Evolutionary conservation across 2,329 filamentous ascomycete species (phyloP), one percentile per base, ranked within the genome.

Genomic region (Fusarium newnesense): DNA sequence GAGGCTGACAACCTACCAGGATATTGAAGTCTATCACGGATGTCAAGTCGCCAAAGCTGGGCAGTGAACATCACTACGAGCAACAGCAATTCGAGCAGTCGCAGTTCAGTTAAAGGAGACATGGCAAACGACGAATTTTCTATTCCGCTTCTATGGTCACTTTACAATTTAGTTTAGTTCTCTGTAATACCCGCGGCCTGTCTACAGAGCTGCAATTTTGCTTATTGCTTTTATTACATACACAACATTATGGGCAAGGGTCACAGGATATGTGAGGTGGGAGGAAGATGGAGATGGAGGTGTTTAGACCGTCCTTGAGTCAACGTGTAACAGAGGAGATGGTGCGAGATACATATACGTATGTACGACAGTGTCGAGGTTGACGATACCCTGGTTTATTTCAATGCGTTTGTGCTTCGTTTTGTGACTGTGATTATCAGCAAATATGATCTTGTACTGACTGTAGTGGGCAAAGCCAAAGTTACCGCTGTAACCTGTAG

Each of bases 171-270:
- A 73, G 66, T 73, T 69, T 73, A 73, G 66, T 73, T 69, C 74
- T 77, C 60, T 75, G 70, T 77, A 77, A 77, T 77, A 77, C 76
- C 76, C 75, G 73, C 76, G 64, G 74, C 68, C 67, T 64, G 64
- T n/a, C 64, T 59, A 42, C 44, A 74, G 60, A 66, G 68, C 57
- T 49, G 71, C 72, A 74, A 72, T 72, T 74, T 65, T 74, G 71
- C 71, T 74, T 74, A 62, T 60, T 62, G 71, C 50, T 60, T 74
- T 73, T 68, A 74, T 71, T 54, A 72, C 49, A 56, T 68, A 69
- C 60, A 64, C 59, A 57, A 60, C 44, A 68, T 57, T 54, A 50
- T 54, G 42, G 63, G 44, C 56, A 61, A 65, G 52, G 59, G 40
- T 72, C 43, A 40, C 63, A 61, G 63, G 71, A 70, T 67, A 73